These are phyloP conservation scores for Fusarium drepaniforme DNA, from an alignment of 2,329 filamentous ascomycete species.

Conservation along the genomic window DNA sequence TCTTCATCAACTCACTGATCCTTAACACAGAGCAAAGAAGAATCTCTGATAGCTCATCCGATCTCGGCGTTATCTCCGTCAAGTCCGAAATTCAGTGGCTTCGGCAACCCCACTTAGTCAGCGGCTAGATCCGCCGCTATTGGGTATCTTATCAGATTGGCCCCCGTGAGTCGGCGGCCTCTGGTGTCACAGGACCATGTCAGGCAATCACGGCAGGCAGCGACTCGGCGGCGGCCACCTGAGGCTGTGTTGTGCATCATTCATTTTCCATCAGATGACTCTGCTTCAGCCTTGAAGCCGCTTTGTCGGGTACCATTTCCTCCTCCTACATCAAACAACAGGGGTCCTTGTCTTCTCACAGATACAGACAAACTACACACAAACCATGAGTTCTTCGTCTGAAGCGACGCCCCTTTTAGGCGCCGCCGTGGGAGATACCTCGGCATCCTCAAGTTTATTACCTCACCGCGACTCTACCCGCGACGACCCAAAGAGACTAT, in stretches of 20 bases:
- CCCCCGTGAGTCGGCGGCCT: constrained; percentile 13
- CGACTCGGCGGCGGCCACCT: not conserved
- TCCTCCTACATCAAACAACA: not conserved
- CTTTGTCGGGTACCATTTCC: not conserved
- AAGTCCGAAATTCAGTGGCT: not conserved
- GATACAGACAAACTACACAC: not conserved
- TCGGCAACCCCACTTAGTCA: constrained; percentile 16
- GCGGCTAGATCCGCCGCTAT: constrained; percentile 42
- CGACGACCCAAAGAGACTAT: constrained; percentile 13
- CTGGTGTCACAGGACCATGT: constrained; percentile 30
- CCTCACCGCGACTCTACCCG: constrained; percentile 13
- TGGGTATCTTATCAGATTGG: constrained; percentile 45
- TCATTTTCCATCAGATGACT: constrained; percentile 18
- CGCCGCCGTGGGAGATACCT: not conserved
- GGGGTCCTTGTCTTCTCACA: not conserved
- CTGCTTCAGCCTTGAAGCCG: not conserved
- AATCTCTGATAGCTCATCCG: not conserved
- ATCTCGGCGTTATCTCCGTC: not conserved
- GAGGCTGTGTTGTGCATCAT: not conserved
- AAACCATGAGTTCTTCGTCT: constrained; percentile 7
- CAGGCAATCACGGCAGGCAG: constrained; percentile 3
- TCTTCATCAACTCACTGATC: not conserved
- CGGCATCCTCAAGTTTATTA: constrained; percentile 14
- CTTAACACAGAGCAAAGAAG: not conserved
- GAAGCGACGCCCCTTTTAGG: constrained; percentile 33